phyloP scores from a whole-genome alignment of 1,284 basidiomycete species.

The Tremellales sp. region DNA sequence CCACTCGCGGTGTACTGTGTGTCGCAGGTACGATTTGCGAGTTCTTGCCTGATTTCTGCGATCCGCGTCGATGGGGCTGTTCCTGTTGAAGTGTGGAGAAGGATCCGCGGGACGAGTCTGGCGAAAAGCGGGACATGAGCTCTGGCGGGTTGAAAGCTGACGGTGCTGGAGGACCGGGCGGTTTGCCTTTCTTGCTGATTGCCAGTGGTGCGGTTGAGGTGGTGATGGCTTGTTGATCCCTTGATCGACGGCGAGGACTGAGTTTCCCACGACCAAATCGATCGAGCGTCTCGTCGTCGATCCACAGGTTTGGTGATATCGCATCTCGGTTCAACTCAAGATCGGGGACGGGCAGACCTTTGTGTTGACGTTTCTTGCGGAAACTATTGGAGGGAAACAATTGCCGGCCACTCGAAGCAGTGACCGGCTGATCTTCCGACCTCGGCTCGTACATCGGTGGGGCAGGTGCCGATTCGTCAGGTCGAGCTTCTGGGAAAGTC shows the following conservation, averaged over 20 bases:
- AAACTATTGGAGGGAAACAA: slow-evolving; percentile 1
- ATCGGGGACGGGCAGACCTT: slow-evolving; percentile 8
- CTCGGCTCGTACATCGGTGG: no score
- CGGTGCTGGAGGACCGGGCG: not conserved
- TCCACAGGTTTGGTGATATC: slow-evolving; percentile 14
- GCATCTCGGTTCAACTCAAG: slow-evolving; percentile 9
- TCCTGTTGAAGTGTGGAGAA: not conserved
- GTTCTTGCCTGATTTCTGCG: not conserved
- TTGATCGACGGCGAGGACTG: no score
- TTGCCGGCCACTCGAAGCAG: not conserved
- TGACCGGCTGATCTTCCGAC: no score
- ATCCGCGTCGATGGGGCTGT: no score
- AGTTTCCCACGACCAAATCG: slow-evolving; percentile 7
- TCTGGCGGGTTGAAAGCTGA: not conserved
- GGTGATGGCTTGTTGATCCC: not conserved
- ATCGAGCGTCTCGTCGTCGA: slow-evolving; percentile 10
- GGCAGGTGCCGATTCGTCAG: no score
- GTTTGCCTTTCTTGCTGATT: not conserved
- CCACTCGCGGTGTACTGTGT: not conserved
- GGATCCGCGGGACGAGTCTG: not conserved
- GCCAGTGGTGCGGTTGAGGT: not conserved
- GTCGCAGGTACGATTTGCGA: not conserved
- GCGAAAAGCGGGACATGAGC: not conserved
- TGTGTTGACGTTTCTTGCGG: slow-evolving; percentile 4
- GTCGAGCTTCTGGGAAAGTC: no score